Conservation (phyloP, 306 rosid genomes). For the Boehmeria nivea region DNA sequence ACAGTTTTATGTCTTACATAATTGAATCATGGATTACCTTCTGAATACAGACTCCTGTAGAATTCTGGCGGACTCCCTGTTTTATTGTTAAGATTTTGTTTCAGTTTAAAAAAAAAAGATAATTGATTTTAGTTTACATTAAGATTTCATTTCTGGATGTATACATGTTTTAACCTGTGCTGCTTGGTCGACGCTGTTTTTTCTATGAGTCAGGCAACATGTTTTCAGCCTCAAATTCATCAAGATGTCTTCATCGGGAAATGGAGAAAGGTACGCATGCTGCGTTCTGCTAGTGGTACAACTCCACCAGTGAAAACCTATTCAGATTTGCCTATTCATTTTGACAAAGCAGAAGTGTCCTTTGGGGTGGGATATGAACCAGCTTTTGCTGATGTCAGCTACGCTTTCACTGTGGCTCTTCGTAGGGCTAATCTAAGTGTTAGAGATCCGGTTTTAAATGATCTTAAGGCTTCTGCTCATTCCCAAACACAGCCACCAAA, state of each 20-base stretch:
- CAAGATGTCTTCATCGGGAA: constrained; percentile 88
- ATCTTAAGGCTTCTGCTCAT: constrained; percentile 21
- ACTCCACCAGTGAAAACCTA: constrained; percentile 93
- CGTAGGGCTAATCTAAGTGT: constrained; percentile 94
- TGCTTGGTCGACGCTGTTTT: constrained; percentile 22
- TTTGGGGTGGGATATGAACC: constrained; percentile 99
- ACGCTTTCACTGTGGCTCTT: constrained; percentile 90
- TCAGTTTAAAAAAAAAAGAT: too few species aligned
- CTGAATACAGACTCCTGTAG: too few species aligned
- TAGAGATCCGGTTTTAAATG: constrained; percentile 31
- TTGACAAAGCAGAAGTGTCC: constrained; percentile 72
- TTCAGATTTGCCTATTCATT: constrained; percentile 70
- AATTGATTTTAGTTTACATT: too few species aligned
- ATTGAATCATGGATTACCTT: too few species aligned
- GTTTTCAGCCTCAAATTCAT: constrained; percentile 89
- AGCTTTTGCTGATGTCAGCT: constrained; percentile 82
- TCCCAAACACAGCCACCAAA: constrained; percentile 60
- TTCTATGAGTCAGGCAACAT: constrained; percentile 72
- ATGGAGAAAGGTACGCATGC: constrained; percentile 92
- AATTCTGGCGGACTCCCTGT: too few species aligned
- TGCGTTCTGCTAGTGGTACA: constrained; percentile 96
- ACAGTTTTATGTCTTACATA: too few species aligned
- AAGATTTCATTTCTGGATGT: too few species aligned
- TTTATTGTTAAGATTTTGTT: too few species aligned
- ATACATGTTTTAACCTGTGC: neutral